These are phyloP conservation scores for Amanita pallidorosea DNA, from an alignment of 768 basidiomycete species.

Conservation along the genomic window DNA sequence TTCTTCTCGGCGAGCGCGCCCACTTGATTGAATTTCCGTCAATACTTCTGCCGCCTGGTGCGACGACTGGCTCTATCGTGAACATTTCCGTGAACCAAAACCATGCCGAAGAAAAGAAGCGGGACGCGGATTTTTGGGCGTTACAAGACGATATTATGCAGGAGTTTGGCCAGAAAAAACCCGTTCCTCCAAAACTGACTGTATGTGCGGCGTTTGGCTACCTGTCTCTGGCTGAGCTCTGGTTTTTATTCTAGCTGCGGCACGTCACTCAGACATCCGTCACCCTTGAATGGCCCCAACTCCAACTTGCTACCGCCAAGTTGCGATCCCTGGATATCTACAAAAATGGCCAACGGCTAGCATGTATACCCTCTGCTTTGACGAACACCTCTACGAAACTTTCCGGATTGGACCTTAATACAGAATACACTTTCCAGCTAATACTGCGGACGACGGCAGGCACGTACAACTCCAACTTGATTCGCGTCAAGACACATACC, in stretches of 20 bases:
- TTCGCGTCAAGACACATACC: slow-evolving; percentile 83
- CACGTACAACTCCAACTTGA: slow-evolving; percentile 74
- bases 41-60: slow-evolving; percentile 84
- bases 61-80: slow-evolving; percentile 90
- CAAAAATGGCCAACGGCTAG: slow-evolving; percentile 81
- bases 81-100: slow-evolving; percentile 95
- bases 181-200: slow-evolving; percentile 63
- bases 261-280: slow-evolving; percentile 96
- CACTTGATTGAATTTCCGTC: slow-evolving; percentile 99
- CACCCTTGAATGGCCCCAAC: slow-evolving; percentile 87
- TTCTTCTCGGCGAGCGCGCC: slow-evolving; percentile 85
- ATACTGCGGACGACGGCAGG: slow-evolving; percentile 90
- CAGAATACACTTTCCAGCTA: slow-evolving; percentile 91
- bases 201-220: slow-evolving; percentile 26
- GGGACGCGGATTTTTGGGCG: slow-evolving; percentile 74
- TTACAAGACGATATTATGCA: slow-evolving; percentile 75
- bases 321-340: slow-evolving; percentile 88
- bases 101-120: slow-evolving; percentile 67
- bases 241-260: slow-evolving; percentile 44
- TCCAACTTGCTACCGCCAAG: slow-evolving; percentile 79
- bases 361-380: slow-evolving; percentile 71
- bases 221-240: not conserved
- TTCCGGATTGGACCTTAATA: slow-evolving; percentile 69
- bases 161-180: slow-evolving; percentile 58
- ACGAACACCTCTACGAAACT: slow-evolving; percentile 85